Conservation (phyloP, 164 flowering plant species). For the Vitis cinerea region DNA sequence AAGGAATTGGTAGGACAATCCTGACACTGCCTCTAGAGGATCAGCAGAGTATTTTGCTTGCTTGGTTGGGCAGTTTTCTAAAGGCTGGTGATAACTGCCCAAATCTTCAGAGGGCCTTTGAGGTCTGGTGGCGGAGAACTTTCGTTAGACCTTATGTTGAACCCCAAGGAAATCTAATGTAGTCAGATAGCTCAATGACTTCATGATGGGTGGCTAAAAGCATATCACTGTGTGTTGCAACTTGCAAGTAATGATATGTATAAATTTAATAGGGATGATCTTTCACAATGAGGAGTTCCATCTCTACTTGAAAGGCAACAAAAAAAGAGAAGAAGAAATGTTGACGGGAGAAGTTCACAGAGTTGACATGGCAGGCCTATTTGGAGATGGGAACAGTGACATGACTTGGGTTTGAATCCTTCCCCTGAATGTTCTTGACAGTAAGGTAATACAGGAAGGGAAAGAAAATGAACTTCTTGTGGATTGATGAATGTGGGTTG, state of each 20-base stretch:
- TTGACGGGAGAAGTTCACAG: neutral
- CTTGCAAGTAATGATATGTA: neutral
- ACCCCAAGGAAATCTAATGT: constrained; percentile 21
- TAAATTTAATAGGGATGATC: neutral
- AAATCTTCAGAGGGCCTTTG: constrained; percentile 91
- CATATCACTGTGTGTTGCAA: neutral
- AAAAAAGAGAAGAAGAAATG: neutral
- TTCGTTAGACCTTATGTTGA: constrained; percentile 68
- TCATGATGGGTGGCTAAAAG: neutral
- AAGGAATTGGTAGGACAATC: constrained; percentile 93
- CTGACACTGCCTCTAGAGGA: constrained; percentile 91
- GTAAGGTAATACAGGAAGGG: too few species aligned
- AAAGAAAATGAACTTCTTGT: neutral
- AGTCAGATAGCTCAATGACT: constrained; percentile 20
- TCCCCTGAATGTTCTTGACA: neutral
- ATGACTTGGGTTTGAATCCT: neutral
- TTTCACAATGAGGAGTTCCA: neutral
- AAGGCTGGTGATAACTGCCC: constrained; percentile 91
- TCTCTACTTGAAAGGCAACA: neutral
- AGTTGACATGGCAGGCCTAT: constrained; percentile 1
- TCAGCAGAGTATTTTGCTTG: constrained; percentile 78
- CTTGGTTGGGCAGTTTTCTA: constrained; percentile 83
- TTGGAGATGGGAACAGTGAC: too few species aligned
- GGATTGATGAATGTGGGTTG: constrained; percentile 11
- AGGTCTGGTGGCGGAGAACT: constrained; percentile 99